These are phyloP conservation scores for Saitozyma sp. DNA, from an alignment of 768 basidiomycete species.

Conservation along the genomic window DNA sequence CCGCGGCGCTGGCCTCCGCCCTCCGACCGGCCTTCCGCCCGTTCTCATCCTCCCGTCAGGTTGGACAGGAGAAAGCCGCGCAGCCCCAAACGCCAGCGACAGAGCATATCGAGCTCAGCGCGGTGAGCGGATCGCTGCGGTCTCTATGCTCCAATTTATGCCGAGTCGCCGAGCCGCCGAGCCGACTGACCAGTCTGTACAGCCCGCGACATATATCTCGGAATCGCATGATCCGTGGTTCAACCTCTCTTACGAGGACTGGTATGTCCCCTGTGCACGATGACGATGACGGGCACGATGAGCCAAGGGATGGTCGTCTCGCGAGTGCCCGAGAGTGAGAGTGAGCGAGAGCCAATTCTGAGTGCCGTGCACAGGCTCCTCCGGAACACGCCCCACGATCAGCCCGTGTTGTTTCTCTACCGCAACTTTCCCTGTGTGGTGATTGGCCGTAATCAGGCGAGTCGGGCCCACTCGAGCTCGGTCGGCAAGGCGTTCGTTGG, in stretches of 20 bases:
- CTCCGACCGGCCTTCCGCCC: not conserved
- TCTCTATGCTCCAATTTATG: too few relatives aligned
- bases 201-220: conserved; percentile 60
- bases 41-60: conserved; percentile 10
- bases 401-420: conserved; percentile 81
- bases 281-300: not conserved
- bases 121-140: too few relatives aligned
- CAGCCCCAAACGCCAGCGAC: conserved; percentile 39
- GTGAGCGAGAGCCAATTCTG: too few relatives aligned
- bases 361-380: conserved; percentile 63
- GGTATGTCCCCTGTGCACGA: conserved; percentile 58
- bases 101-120: conserved; percentile 34
- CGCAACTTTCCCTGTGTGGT: conserved; percentile 85
- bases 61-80: conserved; percentile 20
- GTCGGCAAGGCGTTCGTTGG: not conserved
- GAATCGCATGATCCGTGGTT: conserved; percentile 79
- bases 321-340: too few relatives aligned
- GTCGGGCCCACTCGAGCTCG: conserved; percentile 9
- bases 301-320: too few relatives aligned
- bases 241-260: conserved; percentile 87
- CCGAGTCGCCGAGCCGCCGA: too few relatives aligned
- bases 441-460: conserved; percentile 79
- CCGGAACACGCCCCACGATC: conserved; percentile 65
- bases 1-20: conserved; percentile 15
- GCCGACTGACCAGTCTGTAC: not conserved